These are phyloP conservation scores for Talaromyces amestolkiae DNA, from an alignment of 2,329 filamentous ascomycete genomes.

Conservation along the genomic window DNA sequence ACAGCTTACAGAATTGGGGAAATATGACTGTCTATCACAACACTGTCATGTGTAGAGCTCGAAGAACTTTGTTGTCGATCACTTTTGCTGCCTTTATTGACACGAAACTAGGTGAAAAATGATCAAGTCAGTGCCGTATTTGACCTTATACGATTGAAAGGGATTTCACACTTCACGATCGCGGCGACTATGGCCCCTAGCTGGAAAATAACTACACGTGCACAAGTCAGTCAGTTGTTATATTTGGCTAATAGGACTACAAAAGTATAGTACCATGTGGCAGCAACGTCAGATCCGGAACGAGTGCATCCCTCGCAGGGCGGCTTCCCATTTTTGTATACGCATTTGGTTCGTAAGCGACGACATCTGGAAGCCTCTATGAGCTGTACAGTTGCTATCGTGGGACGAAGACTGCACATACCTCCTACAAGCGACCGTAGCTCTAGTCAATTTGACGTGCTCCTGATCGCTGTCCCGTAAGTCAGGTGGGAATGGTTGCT, in stretches of 20 bases:
- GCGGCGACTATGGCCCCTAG: background rate
- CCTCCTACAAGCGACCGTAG: background rate
- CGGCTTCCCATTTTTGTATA: background rate
- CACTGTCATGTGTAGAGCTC: background rate
- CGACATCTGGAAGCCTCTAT: background rate
- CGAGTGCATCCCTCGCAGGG: background rate
- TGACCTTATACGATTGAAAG: background rate
- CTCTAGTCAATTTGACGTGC: background rate
- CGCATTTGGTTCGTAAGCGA: background rate
- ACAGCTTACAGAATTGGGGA: background rate
- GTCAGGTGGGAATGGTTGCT: background rate
- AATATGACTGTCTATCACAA: background rate
- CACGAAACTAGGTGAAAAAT: background rate
- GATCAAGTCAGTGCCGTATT: background rate
- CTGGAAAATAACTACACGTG: background rate
- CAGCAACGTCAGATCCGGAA: background rate
- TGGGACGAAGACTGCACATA: background rate
- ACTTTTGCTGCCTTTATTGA: background rate
- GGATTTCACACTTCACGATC: background rate
- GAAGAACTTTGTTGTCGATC: background rate
- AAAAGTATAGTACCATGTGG: background rate
- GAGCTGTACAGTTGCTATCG: background rate
- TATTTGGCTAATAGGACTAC: background rate
- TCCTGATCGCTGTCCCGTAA: background rate
- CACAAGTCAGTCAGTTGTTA: background rate